Base-by-base conservation (phyloP, 768 basidiomycete species). In the Lactarius sp. region DNA sequence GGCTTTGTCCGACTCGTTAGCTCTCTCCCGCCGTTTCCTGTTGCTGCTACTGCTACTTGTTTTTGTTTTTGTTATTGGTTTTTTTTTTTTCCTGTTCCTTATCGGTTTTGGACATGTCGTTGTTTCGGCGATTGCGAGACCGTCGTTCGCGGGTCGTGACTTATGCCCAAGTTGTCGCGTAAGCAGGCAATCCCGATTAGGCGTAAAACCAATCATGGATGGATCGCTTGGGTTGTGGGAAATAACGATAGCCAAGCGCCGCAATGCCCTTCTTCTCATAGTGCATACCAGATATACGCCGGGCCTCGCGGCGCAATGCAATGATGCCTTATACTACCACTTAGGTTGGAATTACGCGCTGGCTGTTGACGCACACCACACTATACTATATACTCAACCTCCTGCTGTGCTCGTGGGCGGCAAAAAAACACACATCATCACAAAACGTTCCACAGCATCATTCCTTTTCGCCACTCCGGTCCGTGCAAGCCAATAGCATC, bases 111-210 rank as follows among this genome's bases (percentile, higher is more conserved):
- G 6, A 4, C 27, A 6, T 2, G 5, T 47, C 20, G 37, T 9
- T 39, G 31, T 39, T 36, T 54, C 60, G 60, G 44, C 14, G 44
- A 53, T 49, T 33, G 56, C 56, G 52, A 63, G 51, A 41, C 62
- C 62, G 62, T 50, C 31, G 1, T 59, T n/a, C 58, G 33, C 62
- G 62, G 62, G 31, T 34, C 46, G 62, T 64, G 59, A 64, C 62
- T 59, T 50, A 50, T 33, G 12, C 18, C 9, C 9, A 27, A 49
- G 47, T 7, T 7, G n/a, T 47, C 46, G 37, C 52, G 57, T 63
- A 63, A 63, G 52, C 62, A 49, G 14, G 8, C 36, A 16, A 34
- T 34, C 51, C 13, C 52, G n/a, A 56, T 56, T 36, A 9, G 56
- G 46, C 2, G 36, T n/a, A 41, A 33, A 52, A 52, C 58, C 27